Conservation (phyloP, 2,329 filamentous ascomycete genomes). For the Venturia nashicola region DNA sequence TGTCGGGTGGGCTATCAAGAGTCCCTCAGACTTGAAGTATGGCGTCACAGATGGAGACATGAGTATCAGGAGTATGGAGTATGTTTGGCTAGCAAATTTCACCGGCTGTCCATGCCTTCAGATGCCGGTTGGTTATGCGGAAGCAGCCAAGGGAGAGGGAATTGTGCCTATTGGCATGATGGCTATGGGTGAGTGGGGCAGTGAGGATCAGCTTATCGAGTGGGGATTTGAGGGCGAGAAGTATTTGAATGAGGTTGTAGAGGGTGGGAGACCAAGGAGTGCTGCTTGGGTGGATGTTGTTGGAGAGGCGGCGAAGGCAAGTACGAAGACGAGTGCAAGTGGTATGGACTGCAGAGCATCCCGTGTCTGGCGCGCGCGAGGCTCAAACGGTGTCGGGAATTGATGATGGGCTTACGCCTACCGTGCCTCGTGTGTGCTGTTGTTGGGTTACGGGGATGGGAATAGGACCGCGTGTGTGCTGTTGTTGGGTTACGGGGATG, state of each 20-base stretch:
- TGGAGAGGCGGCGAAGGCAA: slow-evolving; percentile 7
- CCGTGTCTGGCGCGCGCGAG: too few relatives aligned
- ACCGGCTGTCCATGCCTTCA: slow-evolving; percentile 64
- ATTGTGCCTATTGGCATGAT: slow-evolving; percentile 39
- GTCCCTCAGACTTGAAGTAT: slow-evolving; percentile 45
- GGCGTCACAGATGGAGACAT: slow-evolving; percentile 64
- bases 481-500: too few relatives aligned
- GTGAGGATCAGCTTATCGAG: slow-evolving; percentile 38
- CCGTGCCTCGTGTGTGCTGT: too few relatives aligned
- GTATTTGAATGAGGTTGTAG: slow-evolving; percentile 27
- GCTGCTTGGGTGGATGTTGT: slow-evolving; percentile 29
- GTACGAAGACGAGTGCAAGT: not conserved
- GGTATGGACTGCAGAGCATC: too few relatives aligned
- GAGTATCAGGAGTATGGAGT: slow-evolving; percentile 70
- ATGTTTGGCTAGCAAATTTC: slow-evolving; percentile 76
- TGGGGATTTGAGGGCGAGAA: slow-evolving; percentile 41
- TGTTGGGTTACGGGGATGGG: too few relatives aligned
- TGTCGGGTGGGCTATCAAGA: slow-evolving; percentile 58
- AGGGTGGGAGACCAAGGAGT: slow-evolving; percentile 24
- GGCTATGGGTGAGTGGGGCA: slow-evolving; percentile 43
- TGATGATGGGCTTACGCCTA: too few relatives aligned
- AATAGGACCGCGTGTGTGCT: too few relatives aligned
- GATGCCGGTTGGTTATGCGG: slow-evolving; percentile 62
- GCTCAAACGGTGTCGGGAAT: too few relatives aligned
- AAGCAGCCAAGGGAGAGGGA: slow-evolving; percentile 44